Percentiles rank a stretch among this genome's conserved stretches.
phyloP scores from a whole-genome alignment of 352 stramenopile species.

The Globisporangium barbulae region DNA sequence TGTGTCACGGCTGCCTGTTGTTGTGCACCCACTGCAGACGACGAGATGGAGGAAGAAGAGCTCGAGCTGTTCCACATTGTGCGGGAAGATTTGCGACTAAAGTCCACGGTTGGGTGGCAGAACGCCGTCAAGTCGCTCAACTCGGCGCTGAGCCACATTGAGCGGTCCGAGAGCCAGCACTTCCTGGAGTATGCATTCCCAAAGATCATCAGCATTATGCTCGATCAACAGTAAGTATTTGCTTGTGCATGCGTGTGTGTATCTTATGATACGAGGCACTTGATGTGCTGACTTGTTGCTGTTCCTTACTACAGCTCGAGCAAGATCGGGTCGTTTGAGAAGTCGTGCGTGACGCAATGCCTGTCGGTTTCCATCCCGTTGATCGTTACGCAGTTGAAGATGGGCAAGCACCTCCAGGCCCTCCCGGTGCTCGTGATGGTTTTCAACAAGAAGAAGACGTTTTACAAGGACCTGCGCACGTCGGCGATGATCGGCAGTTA shows the following conservation, averaged over 20 bases:
- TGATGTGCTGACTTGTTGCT: not conserved
- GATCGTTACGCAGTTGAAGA: slow-evolving; percentile 72
- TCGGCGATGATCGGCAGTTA: slow-evolving; percentile 88
- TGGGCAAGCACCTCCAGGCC: slow-evolving; percentile 54
- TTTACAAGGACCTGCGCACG: slow-evolving; percentile 87
- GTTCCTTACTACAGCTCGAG: slow-evolving; percentile 45
- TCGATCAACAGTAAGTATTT: slow-evolving; percentile 83
- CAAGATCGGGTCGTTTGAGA: slow-evolving; percentile 86
- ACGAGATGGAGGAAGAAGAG: slow-evolving; percentile 82
- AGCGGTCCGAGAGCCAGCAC: slow-evolving; percentile 64
- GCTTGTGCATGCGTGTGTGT: not conserved
- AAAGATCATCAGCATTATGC: slow-evolving; percentile 88
- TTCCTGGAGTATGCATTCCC: slow-evolving; percentile 78
- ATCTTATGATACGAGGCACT: slow-evolving; percentile 11
- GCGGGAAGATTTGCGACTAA: slow-evolving; percentile 79
- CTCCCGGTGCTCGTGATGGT: slow-evolving; percentile 78
- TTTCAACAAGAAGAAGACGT: slow-evolving; percentile 89
- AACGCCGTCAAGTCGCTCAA: slow-evolving; percentile 87
- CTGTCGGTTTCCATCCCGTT: slow-evolving; percentile 63
- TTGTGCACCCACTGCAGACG: slow-evolving; percentile 20
- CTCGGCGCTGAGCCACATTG: slow-evolving; percentile 60
- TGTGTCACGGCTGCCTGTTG: not conserved
- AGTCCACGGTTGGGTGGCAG: slow-evolving; percentile 89
- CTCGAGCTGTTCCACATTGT: slow-evolving; percentile 83
- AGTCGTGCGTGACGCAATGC: slow-evolving; percentile 81